These are phyloP conservation scores for Aspergillus tamarii DNA, from an alignment of 2,329 filamentous ascomycete species.

Conservation along the genomic window DNA sequence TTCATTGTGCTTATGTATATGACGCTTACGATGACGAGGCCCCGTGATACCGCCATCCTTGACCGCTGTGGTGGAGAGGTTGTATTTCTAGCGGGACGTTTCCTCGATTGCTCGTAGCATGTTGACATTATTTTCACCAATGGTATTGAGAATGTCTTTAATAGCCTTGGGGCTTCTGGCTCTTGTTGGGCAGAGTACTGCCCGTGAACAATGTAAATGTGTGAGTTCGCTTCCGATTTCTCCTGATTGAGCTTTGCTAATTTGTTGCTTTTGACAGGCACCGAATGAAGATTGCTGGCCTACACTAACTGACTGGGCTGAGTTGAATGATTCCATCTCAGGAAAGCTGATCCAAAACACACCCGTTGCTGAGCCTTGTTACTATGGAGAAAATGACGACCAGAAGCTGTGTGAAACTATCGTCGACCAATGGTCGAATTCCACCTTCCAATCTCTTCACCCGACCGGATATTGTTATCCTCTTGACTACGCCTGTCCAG, in stretches of 20 bases:
- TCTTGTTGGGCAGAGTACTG: background rate
- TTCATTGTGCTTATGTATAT: background rate
- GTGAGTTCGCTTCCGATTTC: background rate
- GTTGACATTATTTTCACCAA: background rate
- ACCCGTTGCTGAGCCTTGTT: background rate
- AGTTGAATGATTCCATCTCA: background rate
- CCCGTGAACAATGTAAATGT: background rate
- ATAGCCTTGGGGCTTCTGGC: background rate
- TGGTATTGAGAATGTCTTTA: background rate
- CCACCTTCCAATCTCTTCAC: background rate
- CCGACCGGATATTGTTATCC: background rate
- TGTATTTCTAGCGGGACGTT: background rate
- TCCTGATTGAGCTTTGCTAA: background rate
- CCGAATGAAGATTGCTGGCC: slow-evolving; percentile 2
- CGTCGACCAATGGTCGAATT: background rate
- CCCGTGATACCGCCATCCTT: background rate
- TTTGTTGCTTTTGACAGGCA: background rate
- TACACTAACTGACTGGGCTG: background rate
- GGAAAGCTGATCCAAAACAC: background rate
- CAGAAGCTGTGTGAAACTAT: background rate
- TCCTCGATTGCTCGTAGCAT: background rate
- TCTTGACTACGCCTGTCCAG: background rate
- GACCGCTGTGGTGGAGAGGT: background rate
- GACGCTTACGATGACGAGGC: background rate
- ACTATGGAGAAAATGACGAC: background rate